phyloP scores from a whole-genome alignment of 257 asterid species.

The Capsicum rhomboideum region DNA sequence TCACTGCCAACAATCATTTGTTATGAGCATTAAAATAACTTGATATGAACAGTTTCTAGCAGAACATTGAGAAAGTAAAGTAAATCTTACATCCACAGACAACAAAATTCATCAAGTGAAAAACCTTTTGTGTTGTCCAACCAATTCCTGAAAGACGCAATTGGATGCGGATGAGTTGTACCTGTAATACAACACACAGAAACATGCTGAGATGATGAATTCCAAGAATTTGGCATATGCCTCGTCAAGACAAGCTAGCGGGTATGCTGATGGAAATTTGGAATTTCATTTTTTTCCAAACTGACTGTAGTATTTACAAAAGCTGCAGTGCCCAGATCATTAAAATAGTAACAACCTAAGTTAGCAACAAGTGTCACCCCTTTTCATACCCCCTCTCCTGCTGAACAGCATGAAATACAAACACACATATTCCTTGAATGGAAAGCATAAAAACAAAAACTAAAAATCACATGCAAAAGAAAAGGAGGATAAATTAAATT shows the following conservation, averaged over 20 bases:
- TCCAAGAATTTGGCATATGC: neutral
- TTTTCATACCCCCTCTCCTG: neutral
- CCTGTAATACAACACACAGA: constrained; percentile 3
- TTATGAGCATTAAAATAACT: neutral
- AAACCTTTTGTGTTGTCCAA: constrained; percentile 36
- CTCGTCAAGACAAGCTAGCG: neutral
- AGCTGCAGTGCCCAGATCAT: neutral
- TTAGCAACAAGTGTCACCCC: neutral
- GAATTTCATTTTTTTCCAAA: neutral
- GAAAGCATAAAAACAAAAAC: neutral
- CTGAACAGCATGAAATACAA: neutral
- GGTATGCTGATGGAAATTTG: neutral
- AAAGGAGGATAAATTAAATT: neutral
- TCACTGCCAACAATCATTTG: constrained; percentile 8
- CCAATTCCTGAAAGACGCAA: constrained; percentile 28
- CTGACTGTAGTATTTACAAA: neutral
- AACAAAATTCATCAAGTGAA: constrained; percentile 33
- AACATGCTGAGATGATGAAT: neutral
- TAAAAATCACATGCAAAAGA: neutral
- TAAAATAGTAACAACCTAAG: neutral
- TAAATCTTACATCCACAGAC: constrained; percentile 28
- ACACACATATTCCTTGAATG: neutral
- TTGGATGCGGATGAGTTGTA: constrained; percentile 26
- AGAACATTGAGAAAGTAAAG: neutral
- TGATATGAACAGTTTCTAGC: neutral